Conservation (phyloP, 2,329 filamentous ascomycete genomes). For the Sclerotinia glacialis region DNA sequence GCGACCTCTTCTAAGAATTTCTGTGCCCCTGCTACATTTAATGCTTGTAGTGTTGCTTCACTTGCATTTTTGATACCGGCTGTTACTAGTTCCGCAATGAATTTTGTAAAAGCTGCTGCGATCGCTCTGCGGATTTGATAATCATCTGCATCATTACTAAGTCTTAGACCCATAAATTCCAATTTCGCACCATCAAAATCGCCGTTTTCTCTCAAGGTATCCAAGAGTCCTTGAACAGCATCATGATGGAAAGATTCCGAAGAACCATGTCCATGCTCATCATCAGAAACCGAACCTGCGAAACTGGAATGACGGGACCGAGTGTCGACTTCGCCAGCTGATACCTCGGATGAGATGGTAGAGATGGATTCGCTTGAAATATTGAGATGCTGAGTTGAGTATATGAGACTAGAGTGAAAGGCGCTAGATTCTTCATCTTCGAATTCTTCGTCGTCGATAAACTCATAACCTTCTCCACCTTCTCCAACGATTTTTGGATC, state of each 20-base stretch:
- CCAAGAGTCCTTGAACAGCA: conserved; percentile 80
- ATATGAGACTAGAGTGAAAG: conserved; percentile 50
- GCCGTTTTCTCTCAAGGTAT: conserved; percentile 72
- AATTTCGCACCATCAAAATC: conserved; percentile 82
- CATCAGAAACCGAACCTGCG: conserved; percentile 67
- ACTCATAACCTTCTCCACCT: conserved; percentile 61
- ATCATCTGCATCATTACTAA: conserved; percentile 87
- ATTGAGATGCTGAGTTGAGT: conserved; percentile 40
- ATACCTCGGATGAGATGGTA: conserved; percentile 56
- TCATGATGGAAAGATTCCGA: conserved; percentile 77
- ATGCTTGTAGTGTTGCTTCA: conserved; percentile 48
- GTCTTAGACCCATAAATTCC: conserved; percentile 89
- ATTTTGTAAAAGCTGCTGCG: conserved; percentile 78
- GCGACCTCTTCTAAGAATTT: conserved; percentile 60
- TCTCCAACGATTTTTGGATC: conserved; percentile 56
- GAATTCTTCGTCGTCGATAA: conserved; percentile 56
- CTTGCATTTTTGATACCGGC: conserved; percentile 41
- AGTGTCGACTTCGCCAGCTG: conserved; percentile 39
- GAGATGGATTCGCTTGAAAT: conserved; percentile 58
- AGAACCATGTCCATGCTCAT: conserved; percentile 45
- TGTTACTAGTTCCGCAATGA: conserved; percentile 67
- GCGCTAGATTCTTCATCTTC: conserved; percentile 56
- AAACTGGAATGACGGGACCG: conserved; percentile 68
- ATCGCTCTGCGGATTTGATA: conserved; percentile 84
- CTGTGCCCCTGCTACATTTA: conserved; percentile 61